Conservation (phyloP, 2,329 filamentous ascomycete species). For the Samsoniella hepiali region DNA sequence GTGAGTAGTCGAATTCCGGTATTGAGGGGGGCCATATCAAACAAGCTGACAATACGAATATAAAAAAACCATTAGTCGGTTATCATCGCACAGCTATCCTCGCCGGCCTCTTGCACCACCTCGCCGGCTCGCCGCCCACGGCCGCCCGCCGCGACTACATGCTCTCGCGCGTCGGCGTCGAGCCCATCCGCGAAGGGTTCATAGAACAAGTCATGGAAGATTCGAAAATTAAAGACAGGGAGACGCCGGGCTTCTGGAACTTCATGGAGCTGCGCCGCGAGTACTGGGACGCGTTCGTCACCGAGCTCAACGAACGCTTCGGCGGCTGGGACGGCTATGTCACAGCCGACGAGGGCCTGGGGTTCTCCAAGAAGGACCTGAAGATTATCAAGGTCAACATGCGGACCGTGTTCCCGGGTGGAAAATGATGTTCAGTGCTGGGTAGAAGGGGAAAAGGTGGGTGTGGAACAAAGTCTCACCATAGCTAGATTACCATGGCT, state of each 20-base stretch:
- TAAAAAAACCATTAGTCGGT: too few species aligned
- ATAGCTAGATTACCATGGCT: not conserved
- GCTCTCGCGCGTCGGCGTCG: slow-evolving; percentile 51
- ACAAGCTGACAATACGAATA: not conserved
- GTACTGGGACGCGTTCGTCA: slow-evolving; percentile 46
- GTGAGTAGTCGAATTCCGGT: too few species aligned
- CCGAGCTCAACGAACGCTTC: slow-evolving; percentile 41
- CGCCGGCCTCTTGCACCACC: slow-evolving; percentile 46
- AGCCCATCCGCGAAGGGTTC: slow-evolving; percentile 48
- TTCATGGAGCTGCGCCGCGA: slow-evolving; percentile 41
- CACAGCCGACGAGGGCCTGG: slow-evolving; percentile 37
- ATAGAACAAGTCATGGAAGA: slow-evolving; percentile 40
- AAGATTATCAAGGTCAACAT: slow-evolving; percentile 47
- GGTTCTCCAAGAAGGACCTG: slow-evolving; percentile 45
- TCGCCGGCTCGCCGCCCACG: slow-evolving; percentile 45
- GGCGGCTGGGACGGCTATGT: slow-evolving; percentile 51
- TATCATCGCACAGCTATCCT: slow-evolving; percentile 53
- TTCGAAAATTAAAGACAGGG: slow-evolving; percentile 33
- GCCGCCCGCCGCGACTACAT: slow-evolving; percentile 48
- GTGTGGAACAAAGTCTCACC: not conserved
- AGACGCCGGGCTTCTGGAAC: slow-evolving; percentile 49
- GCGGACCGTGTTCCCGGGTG: slow-evolving; percentile 17
- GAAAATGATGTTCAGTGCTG: too few species aligned
- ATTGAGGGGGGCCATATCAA: too few species aligned
- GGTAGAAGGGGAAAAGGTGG: not conserved